Base-by-base conservation (phyloP, 805 yeast genomes). In the Zygoascus flipseniorum region DNA sequence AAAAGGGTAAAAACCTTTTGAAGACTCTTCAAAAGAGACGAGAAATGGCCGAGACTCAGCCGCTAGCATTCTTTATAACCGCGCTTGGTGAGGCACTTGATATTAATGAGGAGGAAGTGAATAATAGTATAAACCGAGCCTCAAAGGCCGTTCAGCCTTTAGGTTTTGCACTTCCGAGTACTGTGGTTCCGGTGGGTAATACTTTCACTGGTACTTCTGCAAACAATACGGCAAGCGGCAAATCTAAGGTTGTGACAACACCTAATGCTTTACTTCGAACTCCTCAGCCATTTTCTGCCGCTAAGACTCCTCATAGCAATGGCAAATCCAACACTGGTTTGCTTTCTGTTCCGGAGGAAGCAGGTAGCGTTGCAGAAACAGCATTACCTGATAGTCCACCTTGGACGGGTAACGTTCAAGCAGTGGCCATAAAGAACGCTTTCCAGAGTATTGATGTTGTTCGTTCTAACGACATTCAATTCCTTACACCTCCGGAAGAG, bases 71-170 rank as follows among this genome's bases (percentile, higher is more conserved):
- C 55, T 64, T 67, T 51, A 50, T 68, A 35, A 57, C 70, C 5
- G 60, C 65, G 19, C 61, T 69, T 31, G 71, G 69, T 4, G 66
- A 69, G 16, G 66, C 65, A 9, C 57, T 69, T 48, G 69, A 66
- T 50, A 64, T 66, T 13, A 51, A 65, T 6, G 64, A 67, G 10
- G 67, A 64, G 20, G 71, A 66, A 39, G 58, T 66, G 28, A 39
- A 41, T 13, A 37, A 52, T 56, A 46, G 37, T 10, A 41, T 51
- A 5, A 26, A 32, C 37, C 10, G 43, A n/a, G 14, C 35, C 8
- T 35, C 32, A 41, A 48, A 48, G 18, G 49, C 16, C 14, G 41
- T 37, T 14, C 14, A 19, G 32, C 37, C 44, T 14, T 28, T 14
- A 28, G 49, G 42, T 10, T 13, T 8, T 35, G 16, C 39, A 5